These are phyloP conservation scores for Paralagenidium karlingii DNA, from an alignment of 352 stramenopile species.

Conservation along the genomic window DNA sequence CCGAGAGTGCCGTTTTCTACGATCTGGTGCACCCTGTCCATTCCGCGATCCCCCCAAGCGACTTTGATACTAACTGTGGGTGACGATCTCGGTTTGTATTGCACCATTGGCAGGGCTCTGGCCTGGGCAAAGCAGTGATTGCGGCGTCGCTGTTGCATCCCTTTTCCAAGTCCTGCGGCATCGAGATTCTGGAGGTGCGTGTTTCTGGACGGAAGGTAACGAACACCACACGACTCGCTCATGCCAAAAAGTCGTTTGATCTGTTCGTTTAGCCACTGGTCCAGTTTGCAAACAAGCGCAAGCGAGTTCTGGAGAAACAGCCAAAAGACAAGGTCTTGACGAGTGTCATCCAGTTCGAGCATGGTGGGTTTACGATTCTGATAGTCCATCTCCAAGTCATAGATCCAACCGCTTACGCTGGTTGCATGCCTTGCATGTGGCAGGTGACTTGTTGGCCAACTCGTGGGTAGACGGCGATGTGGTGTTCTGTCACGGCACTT, in stretches of 20 bases:
- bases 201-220: too few relatives aligned
- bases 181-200: slow-evolving; percentile 54
- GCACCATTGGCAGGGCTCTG: slow-evolving; percentile 36
- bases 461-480: slow-evolving; percentile 67
- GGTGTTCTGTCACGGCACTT: slow-evolving; percentile 76
- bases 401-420: too few relatives aligned
- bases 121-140: slow-evolving; percentile 68
- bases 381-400: too few relatives aligned
- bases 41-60: neutral
- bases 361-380: slow-evolving; percentile 45
- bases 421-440: too few relatives aligned
- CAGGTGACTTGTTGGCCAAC: too few relatives aligned
- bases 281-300: slow-evolving; percentile 62
- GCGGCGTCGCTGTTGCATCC: slow-evolving; percentile 59
- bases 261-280: slow-evolving; percentile 33
- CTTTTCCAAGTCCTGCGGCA: slow-evolving; percentile 78
- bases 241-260: neutral
- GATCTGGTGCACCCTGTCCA: slow-evolving; percentile 30
- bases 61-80: neutral
- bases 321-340: slow-evolving; percentile 14
- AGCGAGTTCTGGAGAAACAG: slow-evolving; percentile 28
- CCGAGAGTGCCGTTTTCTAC: slow-evolving; percentile 68
- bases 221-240: neutral
- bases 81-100: neutral
- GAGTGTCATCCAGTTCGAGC: slow-evolving; percentile 68